These are phyloP conservation scores for Ceriops tagal DNA, from an alignment of 345 rosid genomes.

Conservation along the genomic window DNA sequence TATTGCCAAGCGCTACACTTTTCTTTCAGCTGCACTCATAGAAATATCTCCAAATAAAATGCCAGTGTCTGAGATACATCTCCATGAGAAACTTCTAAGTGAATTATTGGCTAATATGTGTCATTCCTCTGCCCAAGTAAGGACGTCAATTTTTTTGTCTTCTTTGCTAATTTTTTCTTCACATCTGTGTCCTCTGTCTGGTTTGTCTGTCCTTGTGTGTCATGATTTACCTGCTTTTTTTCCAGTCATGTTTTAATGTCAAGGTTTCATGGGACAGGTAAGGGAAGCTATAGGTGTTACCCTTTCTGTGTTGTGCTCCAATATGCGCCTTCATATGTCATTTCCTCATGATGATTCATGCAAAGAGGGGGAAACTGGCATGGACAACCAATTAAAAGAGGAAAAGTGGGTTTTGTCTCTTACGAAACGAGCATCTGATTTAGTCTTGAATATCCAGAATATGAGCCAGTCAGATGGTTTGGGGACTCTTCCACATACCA, in stretches of 20 bases:
- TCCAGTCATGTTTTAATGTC: constrained; percentile 9
- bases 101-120: constrained; percentile 83
- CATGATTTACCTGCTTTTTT: not conserved
- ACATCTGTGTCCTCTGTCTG: not conserved
- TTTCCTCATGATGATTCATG: constrained; percentile 39
- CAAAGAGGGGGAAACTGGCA: constrained; percentile 38
- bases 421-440: constrained; percentile 63
- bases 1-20: constrained; percentile 92
- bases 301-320: constrained; percentile 82
- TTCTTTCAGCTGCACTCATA: constrained; percentile 86
- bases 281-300: constrained; percentile 91
- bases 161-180: not conserved
- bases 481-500: constrained; percentile 41
- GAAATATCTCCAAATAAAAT: constrained; percentile 84
- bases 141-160: constrained; percentile 17
- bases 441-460: constrained; percentile 71
- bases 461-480: constrained; percentile 49
- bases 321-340: constrained; percentile 65
- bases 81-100: constrained; percentile 63
- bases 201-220: too few species aligned
- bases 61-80: constrained; percentile 67
- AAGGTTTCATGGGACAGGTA: constrained; percentile 50
- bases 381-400: constrained; percentile 41
- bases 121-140: constrained; percentile 97
- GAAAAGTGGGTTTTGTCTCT: constrained; percentile 65